Conservation (phyloP, 2,329 filamentous ascomycete genomes). For the Beauveria varroae region DNA sequence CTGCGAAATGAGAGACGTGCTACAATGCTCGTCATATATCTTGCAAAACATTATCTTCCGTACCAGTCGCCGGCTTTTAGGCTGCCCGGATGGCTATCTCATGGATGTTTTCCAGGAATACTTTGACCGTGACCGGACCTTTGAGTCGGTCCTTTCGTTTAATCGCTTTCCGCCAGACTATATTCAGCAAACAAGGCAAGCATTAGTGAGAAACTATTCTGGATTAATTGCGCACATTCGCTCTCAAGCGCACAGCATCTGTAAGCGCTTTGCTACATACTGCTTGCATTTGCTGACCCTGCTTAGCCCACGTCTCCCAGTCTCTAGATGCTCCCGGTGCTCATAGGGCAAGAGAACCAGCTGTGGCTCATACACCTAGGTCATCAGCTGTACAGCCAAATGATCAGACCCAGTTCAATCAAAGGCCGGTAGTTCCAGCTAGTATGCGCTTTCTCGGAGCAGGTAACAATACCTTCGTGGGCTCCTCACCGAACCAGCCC, state of each 20-base stretch:
- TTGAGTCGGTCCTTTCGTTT: constrained; percentile 14
- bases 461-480: not conserved
- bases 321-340: not conserved
- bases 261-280: not conserved
- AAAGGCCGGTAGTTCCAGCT: not conserved
- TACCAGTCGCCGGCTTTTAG: constrained; percentile 21
- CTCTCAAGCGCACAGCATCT: not conserved
- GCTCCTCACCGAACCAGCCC: not conserved
- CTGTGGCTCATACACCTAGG: too few species aligned
- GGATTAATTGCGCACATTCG: not conserved
- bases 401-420: not conserved
- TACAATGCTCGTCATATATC: constrained; percentile 21
- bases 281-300: not conserved
- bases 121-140: constrained; percentile 19
- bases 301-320: not conserved
- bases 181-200: not conserved
- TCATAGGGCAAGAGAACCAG: not conserved
- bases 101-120: constrained; percentile 13
- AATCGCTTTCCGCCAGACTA: not conserved
- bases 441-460: not conserved
- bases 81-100: constrained; percentile 16
- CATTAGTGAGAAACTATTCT: not conserved
- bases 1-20: constrained; percentile 17
- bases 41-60: constrained; percentile 23
- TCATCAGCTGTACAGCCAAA: not conserved